These are phyloP conservation scores for Cercospora citrullina DNA, from an alignment of 2,329 filamentous ascomycete genomes.

Conservation along the genomic window DNA sequence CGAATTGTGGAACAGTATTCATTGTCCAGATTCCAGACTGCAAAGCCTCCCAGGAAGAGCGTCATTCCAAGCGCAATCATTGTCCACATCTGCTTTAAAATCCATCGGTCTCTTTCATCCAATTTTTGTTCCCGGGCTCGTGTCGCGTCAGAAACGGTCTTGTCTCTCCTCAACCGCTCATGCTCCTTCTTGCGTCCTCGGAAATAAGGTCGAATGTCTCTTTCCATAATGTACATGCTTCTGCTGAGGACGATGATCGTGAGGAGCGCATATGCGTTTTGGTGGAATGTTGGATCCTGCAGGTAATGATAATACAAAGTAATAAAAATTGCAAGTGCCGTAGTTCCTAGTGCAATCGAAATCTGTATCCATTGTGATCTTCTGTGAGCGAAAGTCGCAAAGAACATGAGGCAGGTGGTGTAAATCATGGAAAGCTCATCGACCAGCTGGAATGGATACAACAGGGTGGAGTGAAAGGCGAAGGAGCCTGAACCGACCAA, in stretches of 20 bases:
- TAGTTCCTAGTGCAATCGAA: slow-evolving; percentile 58
- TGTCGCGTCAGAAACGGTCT: slow-evolving; percentile 31
- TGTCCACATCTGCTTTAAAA: slow-evolving; percentile 70
- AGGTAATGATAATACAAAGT: slow-evolving; percentile 79
- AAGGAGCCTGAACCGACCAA: slow-evolving; percentile 63
- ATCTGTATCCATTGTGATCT: slow-evolving; percentile 54
- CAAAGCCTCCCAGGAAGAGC: slow-evolving; percentile 73
- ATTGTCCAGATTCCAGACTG: slow-evolving; percentile 78
- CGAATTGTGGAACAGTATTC: slow-evolving; percentile 68
- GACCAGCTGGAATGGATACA: slow-evolving; percentile 69
- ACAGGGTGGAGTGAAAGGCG: slow-evolving; percentile 61
- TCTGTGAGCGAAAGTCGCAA: slow-evolving; percentile 73
- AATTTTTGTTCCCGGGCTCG: slow-evolving; percentile 47
- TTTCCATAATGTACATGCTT: slow-evolving; percentile 76
- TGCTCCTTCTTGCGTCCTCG: slow-evolving; percentile 44
- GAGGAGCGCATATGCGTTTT: slow-evolving; percentile 72
- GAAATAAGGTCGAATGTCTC: slow-evolving; percentile 60
- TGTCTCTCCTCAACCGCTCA: slow-evolving; percentile 35
- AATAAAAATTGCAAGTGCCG: slow-evolving; percentile 61
- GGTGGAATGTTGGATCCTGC: slow-evolving; percentile 80
- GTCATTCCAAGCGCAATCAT: slow-evolving; percentile 69
- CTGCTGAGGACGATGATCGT: slow-evolving; percentile 70
- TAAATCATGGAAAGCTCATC: slow-evolving; percentile 73
- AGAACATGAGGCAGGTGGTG: slow-evolving; percentile 68
- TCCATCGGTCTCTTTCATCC: slow-evolving; percentile 58